Evolutionary conservation across 345 rosid species (phyloP).

Genomic region (Draba incana): DNA sequence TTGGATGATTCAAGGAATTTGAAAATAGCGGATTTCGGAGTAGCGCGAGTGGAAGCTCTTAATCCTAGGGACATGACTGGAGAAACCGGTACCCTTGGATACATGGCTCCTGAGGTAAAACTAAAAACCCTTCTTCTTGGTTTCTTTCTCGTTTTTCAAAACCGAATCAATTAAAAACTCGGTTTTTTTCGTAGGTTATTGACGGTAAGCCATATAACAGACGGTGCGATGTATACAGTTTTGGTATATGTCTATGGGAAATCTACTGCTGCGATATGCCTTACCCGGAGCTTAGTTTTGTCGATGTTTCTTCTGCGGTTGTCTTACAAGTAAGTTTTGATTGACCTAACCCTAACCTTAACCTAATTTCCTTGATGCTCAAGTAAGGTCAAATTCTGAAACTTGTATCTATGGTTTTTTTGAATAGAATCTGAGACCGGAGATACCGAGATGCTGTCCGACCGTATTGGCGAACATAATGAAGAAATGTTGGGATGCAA

Average conservation of each 20-base stretch:
- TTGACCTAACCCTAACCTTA: slow-evolving; percentile 12
- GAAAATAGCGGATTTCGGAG: slow-evolving; percentile 97
- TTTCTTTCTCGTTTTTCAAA: slow-evolving; percentile 1
- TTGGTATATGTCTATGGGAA: slow-evolving; percentile 97
- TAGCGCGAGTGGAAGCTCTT: slow-evolving; percentile 96
- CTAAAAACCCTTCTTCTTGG: not conserved
- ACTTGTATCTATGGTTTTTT: not conserved
- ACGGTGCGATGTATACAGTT: slow-evolving; percentile 94
- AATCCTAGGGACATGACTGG: slow-evolving; percentile 97
- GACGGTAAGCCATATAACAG: slow-evolving; percentile 93
- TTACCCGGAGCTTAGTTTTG: slow-evolving; percentile 81
- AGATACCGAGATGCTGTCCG: slow-evolving; percentile 90
- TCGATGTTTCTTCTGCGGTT: slow-evolving; percentile 78
- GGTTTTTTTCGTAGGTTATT: slow-evolving; percentile 55
- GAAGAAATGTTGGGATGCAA: slow-evolving; percentile 86
- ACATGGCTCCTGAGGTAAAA: slow-evolving; percentile 98
- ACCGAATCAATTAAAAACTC: not conserved
- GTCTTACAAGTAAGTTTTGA: slow-evolving; percentile 67
- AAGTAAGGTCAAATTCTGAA: slow-evolving; percentile 5
- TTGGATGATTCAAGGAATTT: slow-evolving; percentile 61
- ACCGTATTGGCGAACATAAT: slow-evolving; percentile 63
- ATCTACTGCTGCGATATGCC: slow-evolving; percentile 98
- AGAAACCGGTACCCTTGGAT: slow-evolving; percentile 94
- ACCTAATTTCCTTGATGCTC: slow-evolving; percentile 6
- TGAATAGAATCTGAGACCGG: slow-evolving; percentile 79